phyloP scores from a whole-genome alignment of 768 basidiomycete species.

The Tylopilus subfusipes region DNA sequence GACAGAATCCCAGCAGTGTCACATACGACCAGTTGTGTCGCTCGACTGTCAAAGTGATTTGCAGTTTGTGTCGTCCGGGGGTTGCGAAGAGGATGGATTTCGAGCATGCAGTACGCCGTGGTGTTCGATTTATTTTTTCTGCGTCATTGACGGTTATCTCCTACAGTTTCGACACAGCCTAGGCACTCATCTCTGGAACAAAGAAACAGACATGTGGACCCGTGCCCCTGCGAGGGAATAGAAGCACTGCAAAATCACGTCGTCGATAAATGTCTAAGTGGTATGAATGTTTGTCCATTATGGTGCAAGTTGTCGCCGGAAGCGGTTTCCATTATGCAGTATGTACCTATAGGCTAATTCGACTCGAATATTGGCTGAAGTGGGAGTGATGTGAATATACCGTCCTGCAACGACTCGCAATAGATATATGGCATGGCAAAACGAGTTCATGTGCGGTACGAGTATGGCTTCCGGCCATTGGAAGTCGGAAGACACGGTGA shows the following conservation, averaged over 20 bases:
- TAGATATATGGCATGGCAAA: conserved; percentile 5
- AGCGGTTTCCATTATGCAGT: conserved; percentile 14
- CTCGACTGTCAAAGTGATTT: conserved; percentile 7
- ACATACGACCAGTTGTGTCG: background rate
- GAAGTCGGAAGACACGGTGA: background rate
- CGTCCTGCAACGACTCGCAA: conserved; percentile 8
- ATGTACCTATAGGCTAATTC: conserved; percentile 14
- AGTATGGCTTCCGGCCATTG: conserved; percentile 1
- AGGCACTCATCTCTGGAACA: background rate
- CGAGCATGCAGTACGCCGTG: background rate
- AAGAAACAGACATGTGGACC: conserved; percentile 3
- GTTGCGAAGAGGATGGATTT: conserved; percentile 2
- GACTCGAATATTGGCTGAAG: conserved; percentile 5
- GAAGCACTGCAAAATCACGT: background rate
- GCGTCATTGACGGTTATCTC: background rate
- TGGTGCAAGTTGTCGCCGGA: background rate
- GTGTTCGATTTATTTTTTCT: background rate
- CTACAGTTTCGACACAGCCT: conserved; percentile 11
- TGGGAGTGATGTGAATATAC: conserved; percentile 11
- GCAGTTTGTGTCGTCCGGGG: conserved; percentile 1
- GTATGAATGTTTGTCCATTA: background rate
- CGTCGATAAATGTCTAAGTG: background rate
- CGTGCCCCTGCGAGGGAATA: background rate
- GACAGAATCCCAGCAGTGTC: conserved; percentile 3
- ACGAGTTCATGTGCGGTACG: conserved; percentile 5